Evolutionary conservation across 441 rosid genomes (phyloP).

Genomic region (Pelargonium myrrhifolium): DNA sequence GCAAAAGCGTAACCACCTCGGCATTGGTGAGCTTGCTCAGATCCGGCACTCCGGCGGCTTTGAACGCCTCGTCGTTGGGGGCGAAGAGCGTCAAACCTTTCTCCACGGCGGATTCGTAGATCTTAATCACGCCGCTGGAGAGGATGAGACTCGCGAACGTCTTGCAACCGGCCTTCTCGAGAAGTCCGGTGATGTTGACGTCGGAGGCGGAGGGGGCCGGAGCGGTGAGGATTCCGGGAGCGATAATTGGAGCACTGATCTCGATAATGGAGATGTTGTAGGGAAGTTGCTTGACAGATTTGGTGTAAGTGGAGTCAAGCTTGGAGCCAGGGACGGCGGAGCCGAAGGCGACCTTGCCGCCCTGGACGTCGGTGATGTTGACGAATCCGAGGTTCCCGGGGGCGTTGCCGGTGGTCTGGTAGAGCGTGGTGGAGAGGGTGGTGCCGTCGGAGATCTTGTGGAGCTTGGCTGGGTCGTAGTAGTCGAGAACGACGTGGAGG

Average conservation of each 20-base stretch:
- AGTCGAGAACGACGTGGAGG: conserved; percentile 70
- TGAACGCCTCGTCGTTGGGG: conserved; percentile 83
- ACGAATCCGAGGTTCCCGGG: conserved; percentile 76
- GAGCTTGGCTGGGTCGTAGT: conserved; percentile 67
- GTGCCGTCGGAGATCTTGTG: conserved; percentile 69
- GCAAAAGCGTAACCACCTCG: conserved; percentile 56
- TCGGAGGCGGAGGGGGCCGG: conserved; percentile 52
- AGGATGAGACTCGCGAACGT: conserved; percentile 55
- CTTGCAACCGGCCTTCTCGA: conserved; percentile 85
- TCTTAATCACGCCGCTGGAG: conserved; percentile 69
- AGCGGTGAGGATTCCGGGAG: conserved; percentile 57
- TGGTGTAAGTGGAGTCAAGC: conserved; percentile 64
- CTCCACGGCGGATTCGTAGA: conserved; percentile 46
- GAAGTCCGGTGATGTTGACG: conserved; percentile 64
- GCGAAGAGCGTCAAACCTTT: conserved; percentile 84
- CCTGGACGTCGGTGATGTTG: conserved; percentile 72
- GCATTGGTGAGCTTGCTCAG: conserved; percentile 67
- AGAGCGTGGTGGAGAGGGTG: conserved; percentile 70
- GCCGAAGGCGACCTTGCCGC: conserved; percentile 85
- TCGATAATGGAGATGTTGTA: conserved; percentile 68
- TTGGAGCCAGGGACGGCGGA: conserved; percentile 76
- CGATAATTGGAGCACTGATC: conserved; percentile 58
- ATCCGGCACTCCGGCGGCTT: conserved; percentile 64
- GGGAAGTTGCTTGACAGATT: conserved; percentile 69
- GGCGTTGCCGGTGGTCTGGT: conserved; percentile 90